Evolutionary conservation across 768 basidiomycete species (phyloP), one percentile per base, ranked within the genome.

Genomic region (Amanita thiersii): DNA sequence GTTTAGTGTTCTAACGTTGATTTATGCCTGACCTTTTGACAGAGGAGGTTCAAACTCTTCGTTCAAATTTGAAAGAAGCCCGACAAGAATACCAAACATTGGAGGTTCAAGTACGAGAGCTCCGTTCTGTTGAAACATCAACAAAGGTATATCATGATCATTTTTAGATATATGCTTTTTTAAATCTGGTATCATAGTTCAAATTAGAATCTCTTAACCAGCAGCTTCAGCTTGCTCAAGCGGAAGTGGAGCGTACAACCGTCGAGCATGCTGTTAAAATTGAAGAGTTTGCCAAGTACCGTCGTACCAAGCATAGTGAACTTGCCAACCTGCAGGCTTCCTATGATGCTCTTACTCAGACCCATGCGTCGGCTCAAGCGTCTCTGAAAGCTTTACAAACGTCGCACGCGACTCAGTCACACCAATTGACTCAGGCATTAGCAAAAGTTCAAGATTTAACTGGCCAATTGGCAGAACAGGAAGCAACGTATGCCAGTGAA

Each of bases 131-230:
- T 1, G 84, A 89, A 50, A 80, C 84, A 4, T 78, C 90, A 5
- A 82, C 79, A 25, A 85, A 82, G 64, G 85, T 86, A 51, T 9
- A 61, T 19, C 5, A 4, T 15, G n/a, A 21, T 5, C 10, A 12
- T 20, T n/a, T 10, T 3, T 7, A 10, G 9, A 17, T 21, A 14
- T 8, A 18, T 15, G 8, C 5, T 11, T 18, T 21, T 32, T 9
- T 35, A 38, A 12, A 45, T 9, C 34, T 2, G 19, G 6, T 32
- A 19, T 37, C 29, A 2, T 56, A 93, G 85, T 94, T 92, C 71
- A 90, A 87, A 61, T 59, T 92, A 45, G 84, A 92, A 44, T 79
- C 88, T 1, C 70, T 88, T 10, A 69, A 79, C 3, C 88, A 92
- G 61, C 88, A 93, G 60, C 66, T 93, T 5, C 61, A 81, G 46